Percentiles rank a stretch among this genome's conserved stretches.
phyloP scores from a whole-genome alignment of 129 eudicot genomes.

The Heracleum sosnowskyi region DNA sequence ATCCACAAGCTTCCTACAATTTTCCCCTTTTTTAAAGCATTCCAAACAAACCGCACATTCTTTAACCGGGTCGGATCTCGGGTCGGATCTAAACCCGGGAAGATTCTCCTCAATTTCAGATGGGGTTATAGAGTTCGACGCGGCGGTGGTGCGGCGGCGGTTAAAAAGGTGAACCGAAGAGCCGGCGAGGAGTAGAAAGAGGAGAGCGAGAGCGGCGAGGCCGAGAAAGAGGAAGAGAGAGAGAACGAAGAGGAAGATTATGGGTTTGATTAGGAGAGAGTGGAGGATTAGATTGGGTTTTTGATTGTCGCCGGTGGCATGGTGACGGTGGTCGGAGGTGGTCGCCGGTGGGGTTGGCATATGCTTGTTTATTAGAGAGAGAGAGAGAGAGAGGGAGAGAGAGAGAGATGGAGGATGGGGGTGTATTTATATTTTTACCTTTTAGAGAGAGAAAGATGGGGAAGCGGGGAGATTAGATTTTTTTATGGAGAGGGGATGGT shows the following conservation, averaged over 20 bases:
- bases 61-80: background rate
- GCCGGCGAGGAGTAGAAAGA: conserved; percentile 69
- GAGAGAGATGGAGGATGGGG: background rate
- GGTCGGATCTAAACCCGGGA: background rate
- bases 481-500: background rate
- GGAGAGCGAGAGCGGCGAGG: conserved; percentile 67
- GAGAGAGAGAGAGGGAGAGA: background rate
- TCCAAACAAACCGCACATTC: conserved; percentile 4
- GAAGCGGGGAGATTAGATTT: background rate
- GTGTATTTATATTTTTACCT: background rate
- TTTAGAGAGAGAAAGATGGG: background rate
- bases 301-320: conserved; percentile 5
- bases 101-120: background rate
- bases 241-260: conserved; percentile 48
- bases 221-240: conserved; percentile 87
- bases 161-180: conserved; percentile 50
- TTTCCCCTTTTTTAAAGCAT: background rate
- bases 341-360: conserved; percentile 16
- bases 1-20: background rate
- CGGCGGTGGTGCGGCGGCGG: conserved; percentile 17
- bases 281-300: conserved; percentile 49
- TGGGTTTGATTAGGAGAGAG: conserved; percentile 50
- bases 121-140: background rate
- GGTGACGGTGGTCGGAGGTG: conserved; percentile 23
- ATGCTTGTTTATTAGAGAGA: background rate